Percentiles rank a stretch among this genome's conserved stretches.
These are phyloP conservation scores for Craspedostauros australis DNA, from an alignment of 108 stramenopile species.

Conservation along the genomic window DNA sequence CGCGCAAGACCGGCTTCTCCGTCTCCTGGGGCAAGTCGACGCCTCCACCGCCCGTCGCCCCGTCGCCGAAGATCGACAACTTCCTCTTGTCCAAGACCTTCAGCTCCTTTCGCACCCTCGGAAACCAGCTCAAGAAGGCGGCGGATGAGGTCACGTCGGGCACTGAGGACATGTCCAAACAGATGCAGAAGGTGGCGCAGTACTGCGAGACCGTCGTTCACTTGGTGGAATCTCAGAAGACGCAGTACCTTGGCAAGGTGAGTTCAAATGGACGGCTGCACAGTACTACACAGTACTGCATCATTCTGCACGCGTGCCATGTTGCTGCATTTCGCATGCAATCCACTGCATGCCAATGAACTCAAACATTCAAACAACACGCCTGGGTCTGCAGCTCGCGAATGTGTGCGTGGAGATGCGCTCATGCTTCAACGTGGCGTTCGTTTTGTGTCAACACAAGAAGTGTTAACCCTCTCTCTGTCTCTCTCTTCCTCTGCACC, in stretches of 20 bases:
- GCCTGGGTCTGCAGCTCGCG: not conserved
- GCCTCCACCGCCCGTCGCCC: too few species aligned
- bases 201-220: constrained; percentile 33
- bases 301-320: not conserved
- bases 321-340: not conserved
- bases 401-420: too few species aligned
- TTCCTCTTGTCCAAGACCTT: constrained; percentile 47
- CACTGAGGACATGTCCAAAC: not conserved
- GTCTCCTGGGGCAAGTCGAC: too few species aligned
- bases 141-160: constrained; percentile 7
- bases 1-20: not conserved
- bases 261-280: not conserved
- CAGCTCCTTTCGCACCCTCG: constrained; percentile 40
- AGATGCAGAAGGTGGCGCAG: constrained; percentile 16
- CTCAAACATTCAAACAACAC: not conserved
- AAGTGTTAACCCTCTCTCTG: not conserved
- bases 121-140: constrained; percentile 27
- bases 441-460: too few species aligned
- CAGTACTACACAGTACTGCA: too few species aligned
- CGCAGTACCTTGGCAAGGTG: constrained; percentile 45
- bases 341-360: not conserved
- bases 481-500: not conserved
- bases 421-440: too few species aligned
- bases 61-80: constrained; percentile 21
- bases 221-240: constrained; percentile 34